A percentile compares a stretch with the other conserved stretches of the same genome.
Conservation (phyloP, 2,329 filamentous ascomycete species). For the Paraphaeosphaeria sporulosa region DNA sequence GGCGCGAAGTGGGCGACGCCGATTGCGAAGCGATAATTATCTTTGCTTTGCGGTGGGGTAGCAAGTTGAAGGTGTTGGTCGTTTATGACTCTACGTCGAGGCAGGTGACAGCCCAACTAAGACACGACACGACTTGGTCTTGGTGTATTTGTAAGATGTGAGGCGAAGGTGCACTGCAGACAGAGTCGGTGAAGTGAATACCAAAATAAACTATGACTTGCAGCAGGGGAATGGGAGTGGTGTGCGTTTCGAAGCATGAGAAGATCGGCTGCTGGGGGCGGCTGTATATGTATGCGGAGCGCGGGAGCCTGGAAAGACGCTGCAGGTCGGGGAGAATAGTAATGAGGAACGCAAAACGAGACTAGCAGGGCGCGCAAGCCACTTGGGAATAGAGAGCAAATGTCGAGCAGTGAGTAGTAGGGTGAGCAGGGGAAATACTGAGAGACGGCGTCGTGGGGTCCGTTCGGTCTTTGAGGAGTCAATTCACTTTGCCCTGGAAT, state of each 20-base stretch:
- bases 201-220: slow-evolving; percentile 33
- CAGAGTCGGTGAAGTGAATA: slow-evolving; percentile 34
- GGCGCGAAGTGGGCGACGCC: not conserved
- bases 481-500: slow-evolving; percentile 28
- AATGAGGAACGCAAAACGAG: slow-evolving; percentile 7
- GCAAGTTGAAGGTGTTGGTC: not conserved
- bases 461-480: slow-evolving; percentile 24
- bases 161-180: slow-evolving; percentile 22
- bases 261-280: slow-evolving; percentile 33
- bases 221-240: slow-evolving; percentile 31
- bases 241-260: slow-evolving; percentile 30
- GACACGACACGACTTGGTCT: slow-evolving; percentile 33
- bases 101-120: slow-evolving; percentile 35
- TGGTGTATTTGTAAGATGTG: slow-evolving; percentile 23
- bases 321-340: slow-evolving; percentile 25
- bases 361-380: slow-evolving; percentile 20
- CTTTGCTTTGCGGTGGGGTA: slow-evolving; percentile 10
- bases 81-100: slow-evolving; percentile 24
- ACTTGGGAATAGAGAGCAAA: slow-evolving; percentile 25
- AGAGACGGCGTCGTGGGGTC: slow-evolving; percentile 33
- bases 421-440: slow-evolving; percentile 31
- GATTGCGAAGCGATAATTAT: slow-evolving; percentile 3
- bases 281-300: slow-evolving; percentile 38
- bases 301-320: slow-evolving; percentile 44
- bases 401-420: slow-evolving; percentile 33